Percentiles rank a stretch among this genome's conserved stretches.
phyloP scores from a whole-genome alignment of 1,284 basidiomycete genomes.

The Leccinum discolor region DNA sequence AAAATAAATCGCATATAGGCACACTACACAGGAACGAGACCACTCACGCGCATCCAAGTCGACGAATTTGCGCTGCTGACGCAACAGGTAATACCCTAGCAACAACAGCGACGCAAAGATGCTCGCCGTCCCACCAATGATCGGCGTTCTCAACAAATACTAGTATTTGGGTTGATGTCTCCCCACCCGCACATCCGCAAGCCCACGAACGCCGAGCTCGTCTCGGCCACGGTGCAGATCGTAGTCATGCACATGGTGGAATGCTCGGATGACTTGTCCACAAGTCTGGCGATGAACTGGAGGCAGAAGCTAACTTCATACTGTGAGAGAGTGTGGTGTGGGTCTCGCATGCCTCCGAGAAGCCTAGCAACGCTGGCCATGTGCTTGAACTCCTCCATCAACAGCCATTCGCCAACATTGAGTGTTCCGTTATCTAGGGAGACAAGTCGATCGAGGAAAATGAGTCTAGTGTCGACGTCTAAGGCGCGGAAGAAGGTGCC shows the following conservation, averaged over 20 bases:
- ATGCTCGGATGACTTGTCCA: conserved; percentile 19
- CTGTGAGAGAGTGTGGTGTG: conserved; percentile 32
- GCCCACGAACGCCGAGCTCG: conserved; percentile 40
- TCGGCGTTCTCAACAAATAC: conserved; percentile 81
- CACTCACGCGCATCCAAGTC: conserved; percentile 86
- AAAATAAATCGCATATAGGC: not conserved
- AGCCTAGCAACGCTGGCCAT: conserved; percentile 38
- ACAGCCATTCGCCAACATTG: conserved; percentile 71
- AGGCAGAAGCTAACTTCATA: conserved; percentile 30
- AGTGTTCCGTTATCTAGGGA: conserved; percentile 57
- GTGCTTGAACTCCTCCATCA: conserved; percentile 58
- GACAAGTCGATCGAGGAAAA: conserved; percentile 56
- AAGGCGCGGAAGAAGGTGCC: conserved; percentile 55
- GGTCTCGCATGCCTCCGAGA: conserved; percentile 34
- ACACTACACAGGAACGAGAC: not conserved
- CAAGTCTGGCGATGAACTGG: conserved; percentile 20
- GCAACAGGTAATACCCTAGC: conserved; percentile 73
- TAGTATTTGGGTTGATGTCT: conserved; percentile 91
- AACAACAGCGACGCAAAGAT: conserved; percentile 58
- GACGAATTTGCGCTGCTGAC: conserved; percentile 86
- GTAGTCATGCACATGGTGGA: conserved; percentile 17
- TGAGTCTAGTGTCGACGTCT: conserved; percentile 53
- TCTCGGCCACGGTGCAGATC: conserved; percentile 23
- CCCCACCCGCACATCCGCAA: conserved; percentile 98
- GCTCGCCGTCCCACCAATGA: conserved; percentile 74